Evolutionary conservation across 1,139 yeast species (phyloP).

Genomic region (Pichia sp.): DNA sequence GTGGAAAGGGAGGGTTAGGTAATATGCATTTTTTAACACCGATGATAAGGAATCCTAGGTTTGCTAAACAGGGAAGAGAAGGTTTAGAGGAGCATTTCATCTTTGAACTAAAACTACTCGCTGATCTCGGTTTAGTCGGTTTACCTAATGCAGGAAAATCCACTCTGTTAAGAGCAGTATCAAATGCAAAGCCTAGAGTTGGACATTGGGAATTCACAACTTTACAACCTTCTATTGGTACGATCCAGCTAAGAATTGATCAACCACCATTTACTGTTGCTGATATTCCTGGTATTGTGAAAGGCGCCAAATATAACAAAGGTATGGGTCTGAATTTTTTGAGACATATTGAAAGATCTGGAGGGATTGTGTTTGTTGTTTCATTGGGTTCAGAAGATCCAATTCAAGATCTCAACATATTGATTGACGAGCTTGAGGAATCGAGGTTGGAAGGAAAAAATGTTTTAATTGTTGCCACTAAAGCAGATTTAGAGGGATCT

Average conservation of each 20-base stretch:
- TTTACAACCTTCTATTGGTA: constrained; percentile 84
- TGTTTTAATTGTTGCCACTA: constrained; percentile 77
- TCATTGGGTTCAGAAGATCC: constrained; percentile 65
- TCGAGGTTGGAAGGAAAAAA: constrained; percentile 51
- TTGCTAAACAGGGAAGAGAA: constrained; percentile 70
- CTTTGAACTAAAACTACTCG: constrained; percentile 78
- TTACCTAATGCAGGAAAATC: constrained; percentile 96
- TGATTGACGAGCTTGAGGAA: constrained; percentile 65
- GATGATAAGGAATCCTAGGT: constrained; percentile 80
- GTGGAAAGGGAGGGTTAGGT: constrained; percentile 94
- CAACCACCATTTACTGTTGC: constrained; percentile 84
- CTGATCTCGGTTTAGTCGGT: constrained; percentile 91
- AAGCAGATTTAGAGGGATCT: constrained; percentile 67
- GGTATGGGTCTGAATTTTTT: constrained; percentile 94
- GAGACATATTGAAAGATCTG: constrained; percentile 86
- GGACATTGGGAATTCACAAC: constrained; percentile 99
- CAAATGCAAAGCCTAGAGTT: constrained; percentile 81
- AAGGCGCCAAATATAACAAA: constrained; percentile 75
- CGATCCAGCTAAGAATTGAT: constrained; percentile 62
- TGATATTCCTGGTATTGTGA: constrained; percentile 91
- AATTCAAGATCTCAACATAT: constrained; percentile 48
- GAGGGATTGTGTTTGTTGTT: constrained; percentile 81
- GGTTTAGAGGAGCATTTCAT: constrained; percentile 63
- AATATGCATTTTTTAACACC: constrained; percentile 89
- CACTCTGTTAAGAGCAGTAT: constrained; percentile 78